Conservation (phyloP, 2,329 filamentous ascomycete species). For the Colletotrichum orchidophilum region DNA sequence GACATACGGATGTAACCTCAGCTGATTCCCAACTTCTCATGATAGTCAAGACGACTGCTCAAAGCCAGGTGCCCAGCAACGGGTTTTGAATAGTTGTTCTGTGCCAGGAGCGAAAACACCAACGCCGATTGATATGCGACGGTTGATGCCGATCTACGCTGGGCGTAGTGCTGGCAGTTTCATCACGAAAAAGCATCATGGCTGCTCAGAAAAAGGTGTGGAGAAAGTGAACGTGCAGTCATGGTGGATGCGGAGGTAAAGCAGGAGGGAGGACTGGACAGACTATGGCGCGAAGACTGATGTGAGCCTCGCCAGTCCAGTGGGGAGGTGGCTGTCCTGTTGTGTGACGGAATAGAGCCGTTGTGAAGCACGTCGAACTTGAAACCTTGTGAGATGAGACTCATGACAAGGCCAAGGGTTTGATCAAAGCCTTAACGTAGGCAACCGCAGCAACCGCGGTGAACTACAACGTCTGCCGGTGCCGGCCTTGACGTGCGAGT, state of each 20-base stretch:
- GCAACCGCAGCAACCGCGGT: neutral
- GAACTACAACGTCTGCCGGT: neutral
- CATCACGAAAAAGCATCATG: neutral
- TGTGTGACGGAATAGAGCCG: too few relatives aligned
- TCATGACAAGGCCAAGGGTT: neutral
- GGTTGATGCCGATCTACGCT: constrained; percentile 32
- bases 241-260: neutral
- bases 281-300: too few relatives aligned
- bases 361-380: neutral
- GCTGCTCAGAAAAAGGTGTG: neutral
- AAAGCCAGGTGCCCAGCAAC: constrained; percentile 37
- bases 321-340: too few relatives aligned
- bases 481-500: neutral
- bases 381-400: neutral
- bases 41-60: constrained; percentile 37
- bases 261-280: too few relatives aligned
- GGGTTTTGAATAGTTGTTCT: constrained; percentile 28
- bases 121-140: constrained; percentile 18
- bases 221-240: neutral
- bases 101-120: constrained; percentile 36
- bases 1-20: constrained; percentile 36
- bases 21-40: constrained; percentile 37
- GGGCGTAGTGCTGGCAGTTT: constrained; percentile 30
- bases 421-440: neutral
- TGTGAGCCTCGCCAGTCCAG: neutral